phyloP scores from a whole-genome alignment of 202 grass and related monocot genomes.

The Setaria italica region DNA sequence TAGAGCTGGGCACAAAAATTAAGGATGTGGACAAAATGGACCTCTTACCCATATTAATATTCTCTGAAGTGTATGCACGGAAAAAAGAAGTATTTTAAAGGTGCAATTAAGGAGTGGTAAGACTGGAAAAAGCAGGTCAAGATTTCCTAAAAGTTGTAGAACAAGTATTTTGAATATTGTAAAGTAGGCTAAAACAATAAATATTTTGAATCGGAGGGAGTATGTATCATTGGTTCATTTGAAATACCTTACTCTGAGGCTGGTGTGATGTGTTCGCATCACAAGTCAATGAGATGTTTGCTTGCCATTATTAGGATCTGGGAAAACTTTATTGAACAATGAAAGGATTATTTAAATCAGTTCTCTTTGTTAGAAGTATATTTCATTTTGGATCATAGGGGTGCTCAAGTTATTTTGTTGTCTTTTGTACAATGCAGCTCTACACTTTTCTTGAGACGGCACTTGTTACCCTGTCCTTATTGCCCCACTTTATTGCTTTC shows the following conservation, averaged over 20 bases:
- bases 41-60: neutral
- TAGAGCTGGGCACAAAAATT: neutral
- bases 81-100: neutral
- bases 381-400: neutral
- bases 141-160: neutral
- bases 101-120: neutral
- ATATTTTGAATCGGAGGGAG: neutral
- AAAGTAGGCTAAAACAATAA: neutral
- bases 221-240: neutral
- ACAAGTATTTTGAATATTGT: neutral
- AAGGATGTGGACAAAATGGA: neutral
- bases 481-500: conserved; percentile 93
- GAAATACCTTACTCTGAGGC: neutral
- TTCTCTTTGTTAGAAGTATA: neutral
- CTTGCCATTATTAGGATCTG: neutral
- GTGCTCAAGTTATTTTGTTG: conserved; percentile 14
- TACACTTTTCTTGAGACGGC: conserved; percentile 95
- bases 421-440: conserved; percentile 63
- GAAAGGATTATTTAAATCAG: neutral
- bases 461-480: conserved; percentile 83
- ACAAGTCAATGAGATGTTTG: neutral
- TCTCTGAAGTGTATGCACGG: neutral
- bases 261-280: neutral
- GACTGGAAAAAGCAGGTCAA: neutral
- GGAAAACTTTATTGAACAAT: neutral